Percentiles rank a stretch among this genome's conserved stretches.
Evolutionary conservation across 768 basidiomycete genomes (phyloP).

Genomic region (Rhizopogon roseolus): DNA sequence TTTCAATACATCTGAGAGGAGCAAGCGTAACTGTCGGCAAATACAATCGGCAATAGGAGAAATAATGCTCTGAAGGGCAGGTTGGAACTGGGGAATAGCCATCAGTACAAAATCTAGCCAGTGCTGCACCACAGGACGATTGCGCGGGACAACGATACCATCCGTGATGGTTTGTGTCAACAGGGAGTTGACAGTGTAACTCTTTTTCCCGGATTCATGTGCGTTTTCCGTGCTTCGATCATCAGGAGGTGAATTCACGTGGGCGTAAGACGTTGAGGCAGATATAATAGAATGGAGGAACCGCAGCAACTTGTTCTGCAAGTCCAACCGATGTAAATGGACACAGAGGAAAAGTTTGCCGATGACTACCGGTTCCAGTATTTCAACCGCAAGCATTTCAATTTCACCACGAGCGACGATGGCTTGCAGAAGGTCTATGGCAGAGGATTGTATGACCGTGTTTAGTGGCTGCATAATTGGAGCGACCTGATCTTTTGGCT

Average conservation of each 20-base stretch:
- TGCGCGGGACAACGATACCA: conserved; percentile 64
- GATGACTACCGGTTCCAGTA: conserved; percentile 66
- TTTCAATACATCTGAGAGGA: conserved; percentile 50
- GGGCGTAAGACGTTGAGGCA: conserved; percentile 40
- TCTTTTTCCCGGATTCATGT: conserved; percentile 21
- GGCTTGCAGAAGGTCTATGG: conserved; percentile 79
- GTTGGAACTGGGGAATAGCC: conserved; percentile 83
- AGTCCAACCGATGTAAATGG: conserved; percentile 65
- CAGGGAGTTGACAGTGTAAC: conserved; percentile 62
- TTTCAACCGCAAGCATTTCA: conserved; percentile 51
- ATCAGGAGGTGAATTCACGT: conserved; percentile 26
- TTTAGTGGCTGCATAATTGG: conserved; percentile 60
- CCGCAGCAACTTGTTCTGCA: conserved; percentile 92
- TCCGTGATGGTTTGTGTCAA: conserved; percentile 77
- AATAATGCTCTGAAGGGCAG: conserved; percentile 59
- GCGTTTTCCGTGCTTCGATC: conserved; percentile 29
- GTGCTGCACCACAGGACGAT: conserved; percentile 83
- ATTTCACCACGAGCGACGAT: conserved; percentile 81
- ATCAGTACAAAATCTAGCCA: conserved; percentile 96
- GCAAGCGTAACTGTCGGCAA: conserved; percentile 59
- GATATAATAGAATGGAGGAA: conserved; percentile 84
- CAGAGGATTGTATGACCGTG: conserved; percentile 61
- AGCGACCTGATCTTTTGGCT: conserved; percentile 49
- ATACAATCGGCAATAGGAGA: conserved; percentile 76
- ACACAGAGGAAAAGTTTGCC: conserved; percentile 73